phyloP scores from a whole-genome alignment of 1,284 basidiomycete species.

The Trichosporon sp. region DNA sequence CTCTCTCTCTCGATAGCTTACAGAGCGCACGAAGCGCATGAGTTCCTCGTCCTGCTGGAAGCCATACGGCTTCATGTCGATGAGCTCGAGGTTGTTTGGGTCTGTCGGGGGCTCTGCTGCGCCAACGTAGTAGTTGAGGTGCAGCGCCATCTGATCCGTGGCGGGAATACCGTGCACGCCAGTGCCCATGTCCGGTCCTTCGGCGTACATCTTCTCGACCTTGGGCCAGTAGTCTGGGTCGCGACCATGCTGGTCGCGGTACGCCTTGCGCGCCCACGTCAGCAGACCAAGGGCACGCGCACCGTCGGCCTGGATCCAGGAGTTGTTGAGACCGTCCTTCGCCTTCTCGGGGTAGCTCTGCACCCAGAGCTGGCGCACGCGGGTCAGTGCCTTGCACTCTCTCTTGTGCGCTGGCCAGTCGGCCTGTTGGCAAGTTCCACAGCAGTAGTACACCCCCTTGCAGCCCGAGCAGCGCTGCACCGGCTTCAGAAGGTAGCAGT shows the following conservation, averaged over 20 bases:
- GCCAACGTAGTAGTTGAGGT: conserved; percentile 49
- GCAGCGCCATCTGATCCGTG: conserved; percentile 20
- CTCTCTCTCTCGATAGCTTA: conserved; percentile 29
- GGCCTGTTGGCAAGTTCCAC: conserved; percentile 67
- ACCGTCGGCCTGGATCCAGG: conserved; percentile 66
- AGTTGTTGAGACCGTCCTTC: conserved; percentile 32
- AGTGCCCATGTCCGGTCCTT: not conserved
- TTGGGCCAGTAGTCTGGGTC: conserved; percentile 68
- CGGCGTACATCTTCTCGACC: conserved; percentile 62
- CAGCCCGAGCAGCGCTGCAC: conserved; percentile 72
- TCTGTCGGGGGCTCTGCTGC: conserved; percentile 26
- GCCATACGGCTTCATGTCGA: conserved; percentile 48
- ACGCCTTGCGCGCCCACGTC: conserved; percentile 67
- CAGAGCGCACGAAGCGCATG: conserved; percentile 48
- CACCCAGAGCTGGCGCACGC: conserved; percentile 38
- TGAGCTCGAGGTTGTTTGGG: conserved; percentile 35
- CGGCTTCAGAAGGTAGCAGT: conserved; percentile 23
- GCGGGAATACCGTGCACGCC: not conserved
- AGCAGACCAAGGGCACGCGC: conserved; percentile 75
- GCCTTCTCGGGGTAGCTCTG: conserved; percentile 28
- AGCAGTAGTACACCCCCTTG: conserved; percentile 71
- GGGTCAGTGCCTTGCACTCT: conserved; percentile 71
- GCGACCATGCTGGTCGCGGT: conserved; percentile 54
- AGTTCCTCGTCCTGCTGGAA: conserved; percentile 43
- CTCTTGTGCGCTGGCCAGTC: conserved; percentile 74